Evolutionary conservation across 257 asterid species (phyloP), one percentile per base, ranked within the genome.

Genomic region (Solanum chiquidenum): DNA sequence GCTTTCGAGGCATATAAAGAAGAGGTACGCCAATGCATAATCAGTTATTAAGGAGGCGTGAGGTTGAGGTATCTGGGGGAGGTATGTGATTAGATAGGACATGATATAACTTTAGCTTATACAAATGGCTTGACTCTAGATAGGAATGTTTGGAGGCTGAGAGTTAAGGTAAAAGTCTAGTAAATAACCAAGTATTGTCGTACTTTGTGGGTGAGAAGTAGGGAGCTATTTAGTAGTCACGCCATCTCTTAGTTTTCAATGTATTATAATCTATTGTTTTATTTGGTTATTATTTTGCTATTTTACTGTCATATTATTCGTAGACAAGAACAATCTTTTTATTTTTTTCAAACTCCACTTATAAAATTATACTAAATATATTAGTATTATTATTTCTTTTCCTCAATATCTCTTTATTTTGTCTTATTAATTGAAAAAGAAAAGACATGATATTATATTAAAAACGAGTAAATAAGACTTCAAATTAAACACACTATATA

Each of bases 21-120:
- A 0, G 2, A 66, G 1, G 73, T 12, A 0, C 0, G 5, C 0
- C 0, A 0, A 66, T 12, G 20, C 62, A 52, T 6, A 52, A 52
- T 0, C 23, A 6, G 62, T 52, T 0, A 2, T 52, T 52, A 52
- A 52, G 4, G 9, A 52, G n/a, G 0, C 1, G 9, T 16, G 23
- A 52, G 9, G n/a, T 25, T 66, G 33, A n/a, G 4, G 8, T 66
- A 66, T 52, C 0, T 5, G 0, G 20, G 8, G 4, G 13, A 9
- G 29, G 12, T 58, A 27, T 0, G 55, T 52, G 4, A 62, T 23
- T 62, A 4, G 1, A 49, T 14, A 49, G 13, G 49, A 42, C 49
- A 11, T 42, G 5, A 42, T 35, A 35, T 1, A 35, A 6, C 38
- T 35, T 35, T 35, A 35, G 38, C 38, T 35, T 35, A 42, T 42